Percentiles rank a stretch among this genome's conserved stretches.
Conservation (phyloP, 805 yeast species). For the Metschnikowia bowlesiae region DNA sequence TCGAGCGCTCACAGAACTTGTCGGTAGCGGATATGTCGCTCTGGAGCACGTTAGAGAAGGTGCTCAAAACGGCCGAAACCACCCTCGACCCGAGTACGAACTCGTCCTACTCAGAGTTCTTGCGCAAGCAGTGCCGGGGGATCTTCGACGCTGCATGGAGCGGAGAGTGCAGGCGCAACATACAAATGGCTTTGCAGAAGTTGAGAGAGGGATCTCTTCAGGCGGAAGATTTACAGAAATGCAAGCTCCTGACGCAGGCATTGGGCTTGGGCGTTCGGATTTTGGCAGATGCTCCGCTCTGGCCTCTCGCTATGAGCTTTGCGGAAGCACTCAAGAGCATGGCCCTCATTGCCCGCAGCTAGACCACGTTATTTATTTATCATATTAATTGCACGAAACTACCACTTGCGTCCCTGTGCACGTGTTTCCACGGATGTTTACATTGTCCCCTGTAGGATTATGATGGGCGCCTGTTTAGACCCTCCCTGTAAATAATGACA, state of each 20-base stretch:
- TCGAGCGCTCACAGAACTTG: constrained; percentile 39
- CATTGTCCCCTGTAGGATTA: too few species aligned
- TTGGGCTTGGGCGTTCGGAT: constrained; percentile 70
- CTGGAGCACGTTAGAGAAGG: constrained; percentile 61
- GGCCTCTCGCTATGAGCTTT: constrained; percentile 77
- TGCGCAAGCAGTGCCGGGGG: constrained; percentile 56
- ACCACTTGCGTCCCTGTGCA: neutral
- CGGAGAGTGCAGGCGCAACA: constrained; percentile 10
- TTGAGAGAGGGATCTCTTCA: constrained; percentile 12
- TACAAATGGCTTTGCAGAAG: constrained; percentile 5
- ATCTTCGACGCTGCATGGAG: constrained; percentile 40
- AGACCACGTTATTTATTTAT: neutral
- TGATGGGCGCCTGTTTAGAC: too few species aligned
- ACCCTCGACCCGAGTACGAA: constrained; percentile 50
- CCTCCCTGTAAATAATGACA: too few species aligned
- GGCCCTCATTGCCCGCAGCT: constrained; percentile 10
- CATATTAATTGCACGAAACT: neutral
- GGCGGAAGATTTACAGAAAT: constrained; percentile 33
- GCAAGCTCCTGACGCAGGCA: constrained; percentile 52
- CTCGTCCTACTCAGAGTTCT: constrained; percentile 53
- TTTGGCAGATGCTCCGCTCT: constrained; percentile 78
- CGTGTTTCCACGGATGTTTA: too few species aligned
- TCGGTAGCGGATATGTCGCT: constrained; percentile 49
- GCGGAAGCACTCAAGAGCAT: constrained; percentile 75
- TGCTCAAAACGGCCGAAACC: constrained; percentile 57